Conservation (phyloP, 1,139 yeast species). For the Blastobotrys ciferrii region DNA sequence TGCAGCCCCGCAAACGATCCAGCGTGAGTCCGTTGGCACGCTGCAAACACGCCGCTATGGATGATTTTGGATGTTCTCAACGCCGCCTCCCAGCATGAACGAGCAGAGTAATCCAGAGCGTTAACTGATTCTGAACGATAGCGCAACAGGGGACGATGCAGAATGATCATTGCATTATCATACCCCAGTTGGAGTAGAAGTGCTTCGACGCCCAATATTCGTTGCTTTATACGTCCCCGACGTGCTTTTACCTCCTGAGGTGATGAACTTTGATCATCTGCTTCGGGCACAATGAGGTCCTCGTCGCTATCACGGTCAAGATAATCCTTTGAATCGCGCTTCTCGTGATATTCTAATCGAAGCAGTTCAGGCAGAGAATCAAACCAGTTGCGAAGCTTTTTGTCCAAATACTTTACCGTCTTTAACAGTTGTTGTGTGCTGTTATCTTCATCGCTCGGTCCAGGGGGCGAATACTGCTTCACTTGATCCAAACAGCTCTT, state of each 20-base stretch:
- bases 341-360: not conserved
- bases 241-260: not conserved
- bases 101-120: not conserved
- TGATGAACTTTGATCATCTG: not conserved
- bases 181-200: not conserved
- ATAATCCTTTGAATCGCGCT: not conserved
- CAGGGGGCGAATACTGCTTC: not conserved
- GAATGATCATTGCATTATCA: not conserved
- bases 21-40: not conserved
- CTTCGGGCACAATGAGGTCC: not conserved
- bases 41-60: not conserved
- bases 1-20: not conserved
- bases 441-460: not conserved
- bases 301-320: not conserved
- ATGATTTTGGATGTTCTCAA: not conserved
- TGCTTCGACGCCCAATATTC: not conserved
- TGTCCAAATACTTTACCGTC: not conserved
- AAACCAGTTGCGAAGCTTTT: not conserved
- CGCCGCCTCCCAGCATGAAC: not conserved
- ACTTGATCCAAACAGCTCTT: not conserved
- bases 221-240: not conserved
- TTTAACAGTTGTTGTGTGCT: not conserved
- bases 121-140: not conserved
- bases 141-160: not conserved
- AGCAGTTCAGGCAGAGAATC: not conserved